Evolutionary conservation across 1,284 basidiomycete genomes (phyloP).

Genomic region (Gastroboletus turbinatus): DNA sequence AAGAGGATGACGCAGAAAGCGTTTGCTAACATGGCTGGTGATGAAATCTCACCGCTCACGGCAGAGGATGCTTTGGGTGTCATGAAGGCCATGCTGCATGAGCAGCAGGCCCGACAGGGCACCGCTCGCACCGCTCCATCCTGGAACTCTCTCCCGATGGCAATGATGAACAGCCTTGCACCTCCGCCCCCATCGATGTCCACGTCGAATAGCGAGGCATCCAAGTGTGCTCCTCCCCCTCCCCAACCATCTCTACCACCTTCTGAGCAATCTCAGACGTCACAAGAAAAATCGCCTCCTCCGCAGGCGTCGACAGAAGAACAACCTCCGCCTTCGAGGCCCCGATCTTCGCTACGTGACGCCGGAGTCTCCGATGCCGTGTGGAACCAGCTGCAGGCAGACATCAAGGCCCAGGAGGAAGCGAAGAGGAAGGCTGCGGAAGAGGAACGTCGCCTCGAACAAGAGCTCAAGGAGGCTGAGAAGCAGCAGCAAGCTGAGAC

Average conservation of each 20-base stretch:
- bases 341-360: not conserved
- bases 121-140: not conserved
- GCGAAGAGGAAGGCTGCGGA: not conserved
- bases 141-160: not conserved
- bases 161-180: not conserved
- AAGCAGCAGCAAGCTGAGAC: not conserved
- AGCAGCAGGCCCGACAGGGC: not conserved
- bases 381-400: not conserved
- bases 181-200: not conserved
- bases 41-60: constrained; percentile 1
- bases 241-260: not conserved
- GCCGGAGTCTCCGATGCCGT: not conserved
- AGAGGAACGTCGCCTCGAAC: not conserved
- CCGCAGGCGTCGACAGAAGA: not conserved
- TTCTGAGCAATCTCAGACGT: not conserved
- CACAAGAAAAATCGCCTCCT: not conserved
- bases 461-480: not conserved
- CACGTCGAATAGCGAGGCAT: not conserved
- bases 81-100: not conserved
- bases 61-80: constrained; percentile 10
- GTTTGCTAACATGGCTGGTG: not conserved
- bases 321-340: not conserved
- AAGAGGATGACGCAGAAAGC: not conserved
- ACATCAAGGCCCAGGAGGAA: not conserved
- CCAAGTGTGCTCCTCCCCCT: not conserved